Conservation (phyloP, 805 yeast genomes). For the Myxozyma geophila region DNA sequence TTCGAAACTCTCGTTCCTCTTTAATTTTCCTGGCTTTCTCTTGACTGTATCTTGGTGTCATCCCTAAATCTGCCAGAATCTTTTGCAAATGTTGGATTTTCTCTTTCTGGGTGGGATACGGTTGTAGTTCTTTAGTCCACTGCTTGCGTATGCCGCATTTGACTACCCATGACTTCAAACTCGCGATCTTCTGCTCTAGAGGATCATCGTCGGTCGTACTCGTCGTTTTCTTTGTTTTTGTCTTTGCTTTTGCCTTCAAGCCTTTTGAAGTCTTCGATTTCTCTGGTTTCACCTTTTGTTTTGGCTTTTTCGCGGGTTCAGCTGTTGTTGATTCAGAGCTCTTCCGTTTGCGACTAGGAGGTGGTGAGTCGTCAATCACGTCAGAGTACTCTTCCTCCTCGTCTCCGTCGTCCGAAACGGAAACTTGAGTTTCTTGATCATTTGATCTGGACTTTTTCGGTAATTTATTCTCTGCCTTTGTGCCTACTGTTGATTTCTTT, state of each 20-base stretch:
- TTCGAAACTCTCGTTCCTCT: conserved; percentile 38
- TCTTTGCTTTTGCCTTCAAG: not conserved
- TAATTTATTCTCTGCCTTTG: no score
- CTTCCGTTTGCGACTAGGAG: conserved; percentile 11
- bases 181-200: conserved; percentile 39
- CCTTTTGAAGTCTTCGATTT: not conserved
- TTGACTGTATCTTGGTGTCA: conserved; percentile 41
- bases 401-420: not conserved
- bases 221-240: not conserved
- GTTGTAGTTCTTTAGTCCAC: conserved; percentile 39
- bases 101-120: conserved; percentile 33
- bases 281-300: not conserved
- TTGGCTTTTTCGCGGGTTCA: not conserved
- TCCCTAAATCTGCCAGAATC: conserved; percentile 38
- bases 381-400: conserved; percentile 24
- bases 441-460: not conserved
- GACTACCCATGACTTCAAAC: conserved; percentile 38
- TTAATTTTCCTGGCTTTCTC: conserved; percentile 40
- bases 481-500: not conserved
- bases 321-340: not conserved
- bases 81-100: conserved; percentile 34
- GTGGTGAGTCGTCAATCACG: conserved; percentile 15
- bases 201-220: conserved; percentile 9
- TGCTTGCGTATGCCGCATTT: conserved; percentile 41
- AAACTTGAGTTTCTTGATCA: not conserved